Percentiles rank a stretch among this genome's conserved stretches.
These are phyloP conservation scores for Penicillium coprophilum DNA, from an alignment of 495 filamentous ascomycete genomes.

Conservation along the genomic window DNA sequence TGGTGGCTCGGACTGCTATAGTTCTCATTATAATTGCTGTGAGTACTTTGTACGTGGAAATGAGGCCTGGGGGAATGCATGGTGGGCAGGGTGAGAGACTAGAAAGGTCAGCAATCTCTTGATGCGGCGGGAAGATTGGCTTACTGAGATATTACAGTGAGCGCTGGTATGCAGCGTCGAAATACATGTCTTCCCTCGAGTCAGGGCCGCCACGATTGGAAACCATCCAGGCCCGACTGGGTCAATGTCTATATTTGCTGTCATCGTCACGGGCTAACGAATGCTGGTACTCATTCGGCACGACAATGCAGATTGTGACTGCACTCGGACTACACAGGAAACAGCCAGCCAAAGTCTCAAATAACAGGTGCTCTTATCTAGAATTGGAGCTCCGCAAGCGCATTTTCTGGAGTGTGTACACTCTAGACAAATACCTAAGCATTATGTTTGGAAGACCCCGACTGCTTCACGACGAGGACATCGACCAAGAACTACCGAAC, in stretches of 20 bases:
- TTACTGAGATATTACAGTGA: conserved; percentile 26
- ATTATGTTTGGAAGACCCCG: conserved; percentile 54
- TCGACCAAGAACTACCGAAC: conserved; percentile 54
- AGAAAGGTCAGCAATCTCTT: conserved; percentile 32
- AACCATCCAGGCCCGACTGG: conserved; percentile 45
- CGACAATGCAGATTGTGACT: conserved; percentile 46
- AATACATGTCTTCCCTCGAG: conserved; percentile 43
- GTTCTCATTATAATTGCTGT: conserved; percentile 48
- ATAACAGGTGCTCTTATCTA: conserved; percentile 34
- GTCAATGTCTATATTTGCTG: conserved; percentile 47
- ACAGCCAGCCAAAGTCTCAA: conserved; percentile 31
- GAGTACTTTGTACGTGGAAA: conserved; percentile 38
- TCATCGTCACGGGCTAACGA: conserved; percentile 51
- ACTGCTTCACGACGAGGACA: conserved; percentile 53
- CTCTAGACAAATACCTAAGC: conserved; percentile 58
- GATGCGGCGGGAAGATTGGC: neutral
- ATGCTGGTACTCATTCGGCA: conserved; percentile 51
- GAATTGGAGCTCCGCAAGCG: conserved; percentile 50
- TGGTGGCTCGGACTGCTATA: conserved; percentile 45
- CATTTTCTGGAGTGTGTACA: conserved; percentile 58
- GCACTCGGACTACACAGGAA: conserved; percentile 47
- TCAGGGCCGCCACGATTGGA: conserved; percentile 46
- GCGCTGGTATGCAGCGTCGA: conserved; percentile 45
- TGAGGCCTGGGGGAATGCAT: conserved; percentile 20
- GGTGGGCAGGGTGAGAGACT: conserved; percentile 34